A percentile compares a stretch with the other conserved stretches of the same genome.
Conservation (phyloP, 2,329 filamentous ascomycete genomes). For the Aspergillus hortae region DNA sequence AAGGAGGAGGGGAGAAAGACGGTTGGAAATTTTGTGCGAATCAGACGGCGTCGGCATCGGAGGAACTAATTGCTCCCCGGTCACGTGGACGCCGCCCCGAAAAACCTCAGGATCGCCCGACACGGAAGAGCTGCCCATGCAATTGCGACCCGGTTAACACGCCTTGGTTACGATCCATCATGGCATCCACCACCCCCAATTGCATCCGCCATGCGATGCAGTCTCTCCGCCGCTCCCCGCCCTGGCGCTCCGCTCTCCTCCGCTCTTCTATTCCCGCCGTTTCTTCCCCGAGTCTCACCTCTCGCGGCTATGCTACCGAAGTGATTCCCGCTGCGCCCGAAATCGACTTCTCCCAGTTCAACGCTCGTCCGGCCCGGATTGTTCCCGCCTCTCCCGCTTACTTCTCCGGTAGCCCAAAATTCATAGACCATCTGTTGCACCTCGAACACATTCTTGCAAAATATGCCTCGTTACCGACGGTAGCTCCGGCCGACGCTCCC, state of each 20-base stretch:
- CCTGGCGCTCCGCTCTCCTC: constrained; percentile 30
- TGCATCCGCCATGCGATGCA: neutral
- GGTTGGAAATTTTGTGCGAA: constrained; percentile 26
- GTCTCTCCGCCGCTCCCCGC: neutral
- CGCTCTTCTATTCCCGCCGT: constrained; percentile 8
- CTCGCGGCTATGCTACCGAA: constrained; percentile 29
- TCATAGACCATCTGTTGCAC: constrained; percentile 77
- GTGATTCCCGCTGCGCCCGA: constrained; percentile 25
- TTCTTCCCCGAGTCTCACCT: constrained; percentile 11
- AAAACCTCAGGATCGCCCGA: constrained; percentile 20
- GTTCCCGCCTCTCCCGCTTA: constrained; percentile 88
- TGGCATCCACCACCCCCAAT: constrained; percentile 8
- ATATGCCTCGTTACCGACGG: constrained; percentile 68
- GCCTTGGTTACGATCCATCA: neutral
- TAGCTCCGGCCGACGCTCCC: constrained; percentile 63
- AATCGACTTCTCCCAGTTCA: constrained; percentile 30
- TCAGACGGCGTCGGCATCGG: constrained; percentile 22
- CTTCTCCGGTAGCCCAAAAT: constrained; percentile 80
- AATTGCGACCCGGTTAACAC: neutral
- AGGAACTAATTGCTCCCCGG: constrained; percentile 17
- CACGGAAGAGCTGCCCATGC: too few relatives aligned
- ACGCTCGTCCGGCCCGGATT: constrained; percentile 60
- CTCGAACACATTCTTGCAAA: constrained; percentile 69
- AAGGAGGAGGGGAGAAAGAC: constrained; percentile 9
- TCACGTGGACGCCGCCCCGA: constrained; percentile 23